Percentiles rank a stretch among this genome's conserved stretches.
These are phyloP conservation scores for Tolypocladium inflatum DNA, from an alignment of 2,329 filamentous ascomycete genomes.

Conservation along the genomic window DNA sequence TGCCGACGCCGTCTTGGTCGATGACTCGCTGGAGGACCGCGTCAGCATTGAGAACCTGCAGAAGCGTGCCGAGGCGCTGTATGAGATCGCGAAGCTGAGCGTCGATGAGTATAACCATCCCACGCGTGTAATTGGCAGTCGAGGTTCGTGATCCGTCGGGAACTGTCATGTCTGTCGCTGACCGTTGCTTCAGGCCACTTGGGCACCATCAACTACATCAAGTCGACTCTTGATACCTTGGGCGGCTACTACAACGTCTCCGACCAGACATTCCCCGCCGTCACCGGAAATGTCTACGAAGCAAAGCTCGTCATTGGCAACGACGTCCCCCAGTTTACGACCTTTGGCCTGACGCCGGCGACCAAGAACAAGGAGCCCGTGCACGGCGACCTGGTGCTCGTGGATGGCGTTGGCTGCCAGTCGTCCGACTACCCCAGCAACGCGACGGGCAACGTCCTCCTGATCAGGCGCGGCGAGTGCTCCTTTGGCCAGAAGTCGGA, in stretches of 20 bases:
- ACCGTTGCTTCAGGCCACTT: slow-evolving; percentile 39
- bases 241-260: slow-evolving; percentile 52
- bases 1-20: slow-evolving; percentile 26
- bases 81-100: slow-evolving; percentile 49
- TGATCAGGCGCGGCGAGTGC: slow-evolving; percentile 62
- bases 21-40: slow-evolving; percentile 43
- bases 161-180: not conserved
- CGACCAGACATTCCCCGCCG: slow-evolving; percentile 55
- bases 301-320: slow-evolving; percentile 47
- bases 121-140: slow-evolving; percentile 60
- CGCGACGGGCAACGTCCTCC: slow-evolving; percentile 54
- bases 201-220: slow-evolving; percentile 56
- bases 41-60: slow-evolving; percentile 49
- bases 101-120: slow-evolving; percentile 56
- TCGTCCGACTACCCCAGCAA: slow-evolving; percentile 51
- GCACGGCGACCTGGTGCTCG: slow-evolving; percentile 48
- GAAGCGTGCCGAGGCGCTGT: slow-evolving; percentile 50
- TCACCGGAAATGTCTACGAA: slow-evolving; percentile 50
- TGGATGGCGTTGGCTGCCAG: slow-evolving; percentile 54
- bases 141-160: slow-evolving; percentile 28
- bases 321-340: slow-evolving; percentile 35
- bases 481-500: slow-evolving; percentile 63
- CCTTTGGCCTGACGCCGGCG: slow-evolving; percentile 60
- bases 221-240: slow-evolving; percentile 41
- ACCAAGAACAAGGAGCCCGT: slow-evolving; percentile 51